Base-by-base conservation (phyloP, 2,329 filamentous ascomycete genomes). In the Arthrobotrys megalospora region DNA sequence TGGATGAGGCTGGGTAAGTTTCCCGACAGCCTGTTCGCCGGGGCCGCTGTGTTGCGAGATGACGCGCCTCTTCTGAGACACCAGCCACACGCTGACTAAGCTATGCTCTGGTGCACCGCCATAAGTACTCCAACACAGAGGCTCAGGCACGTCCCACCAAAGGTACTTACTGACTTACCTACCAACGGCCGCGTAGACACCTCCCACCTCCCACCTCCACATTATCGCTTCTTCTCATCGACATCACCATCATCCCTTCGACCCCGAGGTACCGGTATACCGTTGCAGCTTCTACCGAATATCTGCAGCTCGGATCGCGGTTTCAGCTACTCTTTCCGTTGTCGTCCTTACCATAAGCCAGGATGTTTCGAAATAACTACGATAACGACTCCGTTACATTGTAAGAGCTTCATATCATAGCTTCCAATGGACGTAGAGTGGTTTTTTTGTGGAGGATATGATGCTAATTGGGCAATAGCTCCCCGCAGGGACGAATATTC, bases 311-410 rank as follows among this genome's bases (percentile, higher is more conserved):
- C 66, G 60, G 45, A 58, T 65, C 21, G 43, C 68, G 43, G 52
- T 53, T 62, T 73, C 70, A 70, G 0, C 53, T 70, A 43, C 48
- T 8, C 36, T 60, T n/a, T 2, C 47, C 34, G 24, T 32, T 50
- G 53, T 70, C 32, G 41, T 32, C 38, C 68, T 79, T 50, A 79
- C 60, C 71, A 73, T 71, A 80, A 78, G 80, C 81, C 89, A 91
- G 84, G 84, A 98, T 99, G 96, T 99, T 99, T 88, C 90, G 96
- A 87, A 99, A 99, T 89, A 98, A 98, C 87, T 99, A 99, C 89
- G 96, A 99, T 88, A 99, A 99, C 90, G 96, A 99, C 87, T 97
- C 95, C 80, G 94, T 98, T 87, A 99, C 96, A 87, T 99, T 98
- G 94, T 97, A 67, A 69, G 76, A 71, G 48, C 38, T 62, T 14